Evolutionary conservation across 257 asterid genomes (phyloP).

Genomic region (Cinchona pubescens): DNA sequence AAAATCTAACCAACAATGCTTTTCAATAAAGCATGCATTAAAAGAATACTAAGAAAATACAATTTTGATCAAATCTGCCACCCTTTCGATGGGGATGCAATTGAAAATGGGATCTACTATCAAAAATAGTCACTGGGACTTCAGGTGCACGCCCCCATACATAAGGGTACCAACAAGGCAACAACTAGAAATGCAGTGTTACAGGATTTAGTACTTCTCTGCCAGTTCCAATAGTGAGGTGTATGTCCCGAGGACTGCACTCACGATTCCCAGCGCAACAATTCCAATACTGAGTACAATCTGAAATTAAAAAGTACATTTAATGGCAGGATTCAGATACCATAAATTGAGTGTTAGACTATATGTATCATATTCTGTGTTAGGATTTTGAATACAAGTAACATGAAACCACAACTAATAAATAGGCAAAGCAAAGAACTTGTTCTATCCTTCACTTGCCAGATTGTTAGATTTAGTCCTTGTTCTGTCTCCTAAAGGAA

Average conservation of each 20-base stretch:
- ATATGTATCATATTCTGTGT: neutral
- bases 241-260: constrained; percentile 63
- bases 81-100: neutral
- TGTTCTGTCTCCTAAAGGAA: neutral
- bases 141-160: neutral
- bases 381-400: neutral
- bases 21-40: neutral
- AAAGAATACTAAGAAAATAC: neutral
- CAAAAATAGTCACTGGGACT: neutral
- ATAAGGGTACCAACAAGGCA: neutral
- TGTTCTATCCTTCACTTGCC: too few relatives aligned
- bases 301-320: constrained; percentile 24
- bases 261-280: constrained; percentile 48
- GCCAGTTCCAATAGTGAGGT: constrained; percentile 47
- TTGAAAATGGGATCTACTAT: neutral
- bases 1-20: too few relatives aligned
- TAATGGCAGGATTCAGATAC: neutral
- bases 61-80: neutral
- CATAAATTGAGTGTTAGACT: neutral
- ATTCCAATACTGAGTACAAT: constrained; percentile 25
- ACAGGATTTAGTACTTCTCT: constrained; percentile 31
- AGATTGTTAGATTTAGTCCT: neutral
- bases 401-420: neutral
- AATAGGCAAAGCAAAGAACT: neutral
- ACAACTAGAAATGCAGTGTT: neutral